These are phyloP conservation scores for Suillus variegatus DNA, from an alignment of 768 basidiomycete genomes.

Conservation along the genomic window DNA sequence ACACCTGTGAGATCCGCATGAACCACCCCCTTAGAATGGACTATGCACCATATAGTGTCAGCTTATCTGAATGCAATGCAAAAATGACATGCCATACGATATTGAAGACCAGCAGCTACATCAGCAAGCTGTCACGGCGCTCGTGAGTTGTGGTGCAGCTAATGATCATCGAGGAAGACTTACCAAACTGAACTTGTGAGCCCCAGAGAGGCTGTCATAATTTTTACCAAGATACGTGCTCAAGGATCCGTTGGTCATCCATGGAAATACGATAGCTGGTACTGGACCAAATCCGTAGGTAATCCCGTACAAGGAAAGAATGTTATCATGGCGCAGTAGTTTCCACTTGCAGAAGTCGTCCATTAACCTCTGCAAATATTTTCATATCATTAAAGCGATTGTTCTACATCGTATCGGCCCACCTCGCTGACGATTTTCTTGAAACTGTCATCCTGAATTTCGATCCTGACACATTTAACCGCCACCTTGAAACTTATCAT, in stretches of 20 bases:
- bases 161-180: not conserved
- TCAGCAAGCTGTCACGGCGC: slow-evolving; percentile 5
- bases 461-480: slow-evolving; percentile 28
- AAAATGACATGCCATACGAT: slow-evolving; percentile 5
- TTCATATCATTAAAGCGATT: not conserved
- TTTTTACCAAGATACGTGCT: slow-evolving; percentile 16
- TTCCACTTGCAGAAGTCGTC: not conserved
- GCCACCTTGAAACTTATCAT: slow-evolving; percentile 19
- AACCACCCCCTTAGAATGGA: not conserved
- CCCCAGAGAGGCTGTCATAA: not conserved
- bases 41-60: not conserved
- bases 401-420: not conserved
- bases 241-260: slow-evolving; percentile 19
- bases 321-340: slow-evolving; percentile 39
- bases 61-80: not conserved
- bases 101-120: slow-evolving; percentile 11
- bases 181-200: not conserved
- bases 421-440: slow-evolving; percentile 19
- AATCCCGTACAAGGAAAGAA: slow-evolving; percentile 38
- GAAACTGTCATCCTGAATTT: slow-evolving; percentile 8
- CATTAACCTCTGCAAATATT: not conserved
- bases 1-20: slow-evolving; percentile 8
- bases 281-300: slow-evolving; percentile 25
- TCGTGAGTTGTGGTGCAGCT: not conserved
- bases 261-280: slow-evolving; percentile 22